Evolutionary conservation across 805 yeast genomes (phyloP).

Genomic region (Sugiyamaella americana): DNA sequence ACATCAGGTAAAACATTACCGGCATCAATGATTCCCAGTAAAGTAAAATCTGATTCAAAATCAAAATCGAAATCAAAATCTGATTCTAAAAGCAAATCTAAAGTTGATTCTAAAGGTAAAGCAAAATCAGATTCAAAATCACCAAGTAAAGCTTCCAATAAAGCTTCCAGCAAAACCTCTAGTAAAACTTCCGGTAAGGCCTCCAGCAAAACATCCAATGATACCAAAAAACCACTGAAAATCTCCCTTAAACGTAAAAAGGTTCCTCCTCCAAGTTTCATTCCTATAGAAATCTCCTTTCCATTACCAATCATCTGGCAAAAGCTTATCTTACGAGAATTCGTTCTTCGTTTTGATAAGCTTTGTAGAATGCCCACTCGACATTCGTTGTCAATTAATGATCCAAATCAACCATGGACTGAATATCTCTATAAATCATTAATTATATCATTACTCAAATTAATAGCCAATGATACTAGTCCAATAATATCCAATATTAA

Average conservation of each 20-base stretch:
- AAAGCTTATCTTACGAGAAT: conserved; percentile 33
- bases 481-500: conserved; percentile 27
- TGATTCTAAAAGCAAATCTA: conserved; percentile 4
- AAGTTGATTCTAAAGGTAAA: conserved; percentile 1
- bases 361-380: conserved; percentile 32
- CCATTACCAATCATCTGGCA: conserved; percentile 32
- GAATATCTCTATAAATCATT: conserved; percentile 33
- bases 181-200: no score
- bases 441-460: conserved; percentile 26
- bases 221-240: background rate
- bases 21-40: conserved; percentile 4
- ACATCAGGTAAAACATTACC: conserved; percentile 5
- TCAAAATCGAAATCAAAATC: background rate
- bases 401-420: conserved; percentile 33
- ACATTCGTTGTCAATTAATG: conserved; percentile 30
- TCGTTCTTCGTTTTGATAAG: conserved; percentile 34
- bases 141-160: no score
- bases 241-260: conserved; percentile 8
- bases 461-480: conserved; percentile 29
- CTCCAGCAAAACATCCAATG: no score
- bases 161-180: no score
- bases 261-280: conserved; percentile 14
- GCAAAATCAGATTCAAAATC: no score
- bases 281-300: background rate
- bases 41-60: conserved; percentile 4